Conservation (phyloP, 1,284 basidiomycete species). For the Cryptococcus deneoformans region DNA sequence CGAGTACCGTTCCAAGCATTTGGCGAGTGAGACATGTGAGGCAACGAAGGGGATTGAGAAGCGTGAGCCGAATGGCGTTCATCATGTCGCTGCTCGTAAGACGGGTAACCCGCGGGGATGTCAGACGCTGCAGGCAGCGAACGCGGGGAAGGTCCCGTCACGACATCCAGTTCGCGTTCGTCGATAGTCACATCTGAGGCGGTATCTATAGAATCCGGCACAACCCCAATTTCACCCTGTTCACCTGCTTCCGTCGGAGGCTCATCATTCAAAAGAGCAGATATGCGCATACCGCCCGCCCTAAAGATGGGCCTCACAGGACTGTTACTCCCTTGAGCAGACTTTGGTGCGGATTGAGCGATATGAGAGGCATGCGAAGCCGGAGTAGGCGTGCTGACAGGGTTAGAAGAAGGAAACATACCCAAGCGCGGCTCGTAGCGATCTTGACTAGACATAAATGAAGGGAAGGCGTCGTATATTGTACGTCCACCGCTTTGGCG, state of each 20-base stretch:
- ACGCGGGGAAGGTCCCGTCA: slow-evolving; percentile 21
- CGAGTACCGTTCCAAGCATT: not conserved
- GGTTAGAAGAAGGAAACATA: slow-evolving; percentile 35
- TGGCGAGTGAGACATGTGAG: not conserved
- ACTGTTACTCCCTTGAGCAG: not conserved
- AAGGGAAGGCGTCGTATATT: slow-evolving; percentile 13
- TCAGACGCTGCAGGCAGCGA: slow-evolving; percentile 8
- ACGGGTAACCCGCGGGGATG: not conserved
- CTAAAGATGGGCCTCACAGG: slow-evolving; percentile 18
- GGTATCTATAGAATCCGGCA: slow-evolving; percentile 30
- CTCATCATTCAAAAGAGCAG: slow-evolving; percentile 42
- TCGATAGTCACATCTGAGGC: slow-evolving; percentile 44
- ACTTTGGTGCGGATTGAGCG: not conserved
- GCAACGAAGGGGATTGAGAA: not conserved
- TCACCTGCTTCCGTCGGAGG: not conserved
- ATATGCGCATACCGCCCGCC: slow-evolving; percentile 42
- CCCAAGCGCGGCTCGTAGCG: slow-evolving; percentile 33
- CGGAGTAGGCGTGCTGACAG: not conserved
- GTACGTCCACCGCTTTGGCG: slow-evolving; percentile 10
- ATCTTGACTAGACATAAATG: slow-evolving; percentile 1
- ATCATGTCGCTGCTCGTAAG: not conserved
- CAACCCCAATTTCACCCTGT: not conserved
- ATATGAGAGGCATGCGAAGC: not conserved
- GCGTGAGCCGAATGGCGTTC: not conserved
- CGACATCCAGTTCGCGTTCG: slow-evolving; percentile 31